Evolutionary conservation across 345 rosid genomes (phyloP).

Genomic region (Physaria fendleri): DNA sequence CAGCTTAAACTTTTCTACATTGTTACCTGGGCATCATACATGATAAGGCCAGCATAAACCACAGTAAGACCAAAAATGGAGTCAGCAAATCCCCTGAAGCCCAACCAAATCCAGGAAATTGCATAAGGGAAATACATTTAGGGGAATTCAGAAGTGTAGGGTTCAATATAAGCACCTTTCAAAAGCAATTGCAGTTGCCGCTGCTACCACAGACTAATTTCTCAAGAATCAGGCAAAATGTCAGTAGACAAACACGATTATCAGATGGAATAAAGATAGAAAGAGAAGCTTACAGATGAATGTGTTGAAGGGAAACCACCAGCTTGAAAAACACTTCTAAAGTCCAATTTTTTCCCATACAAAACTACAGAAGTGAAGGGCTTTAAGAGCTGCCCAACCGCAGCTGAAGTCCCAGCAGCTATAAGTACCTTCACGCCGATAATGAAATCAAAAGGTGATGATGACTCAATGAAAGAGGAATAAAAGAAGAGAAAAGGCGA

Average conservation of each 20-base stretch:
- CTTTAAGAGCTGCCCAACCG: slow-evolving; percentile 80
- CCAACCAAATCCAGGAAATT: not conserved
- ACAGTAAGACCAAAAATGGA: slow-evolving; percentile 66
- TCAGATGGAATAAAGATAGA: not conserved
- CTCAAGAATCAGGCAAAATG: slow-evolving; percentile 5
- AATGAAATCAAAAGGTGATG: slow-evolving; percentile 13
- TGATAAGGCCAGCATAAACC: slow-evolving; percentile 79
- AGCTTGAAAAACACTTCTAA: slow-evolving; percentile 49
- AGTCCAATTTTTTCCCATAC: slow-evolving; percentile 55
- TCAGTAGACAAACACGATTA: not conserved
- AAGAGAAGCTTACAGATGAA: slow-evolving; percentile 38
- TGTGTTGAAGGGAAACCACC: slow-evolving; percentile 97
- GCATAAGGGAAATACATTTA: not conserved
- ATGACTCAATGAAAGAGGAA: not conserved
- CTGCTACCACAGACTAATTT: slow-evolving; percentile 66
- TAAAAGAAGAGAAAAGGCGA: not conserved
- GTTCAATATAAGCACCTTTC: slow-evolving; percentile 48
- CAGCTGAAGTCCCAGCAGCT: slow-evolving; percentile 68
- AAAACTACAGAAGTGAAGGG: slow-evolving; percentile 59
- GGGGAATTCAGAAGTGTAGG: not conserved
- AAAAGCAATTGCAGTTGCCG: slow-evolving; percentile 77
- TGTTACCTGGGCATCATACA: slow-evolving; percentile 87
- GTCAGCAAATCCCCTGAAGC: slow-evolving; percentile 76
- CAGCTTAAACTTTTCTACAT: not conserved
- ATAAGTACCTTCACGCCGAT: slow-evolving; percentile 48